Evolutionary conservation across 352 stramenopile species (phyloP), one percentile per base, ranked within the genome.

Genomic region (Pythium scleroteichum): DNA sequence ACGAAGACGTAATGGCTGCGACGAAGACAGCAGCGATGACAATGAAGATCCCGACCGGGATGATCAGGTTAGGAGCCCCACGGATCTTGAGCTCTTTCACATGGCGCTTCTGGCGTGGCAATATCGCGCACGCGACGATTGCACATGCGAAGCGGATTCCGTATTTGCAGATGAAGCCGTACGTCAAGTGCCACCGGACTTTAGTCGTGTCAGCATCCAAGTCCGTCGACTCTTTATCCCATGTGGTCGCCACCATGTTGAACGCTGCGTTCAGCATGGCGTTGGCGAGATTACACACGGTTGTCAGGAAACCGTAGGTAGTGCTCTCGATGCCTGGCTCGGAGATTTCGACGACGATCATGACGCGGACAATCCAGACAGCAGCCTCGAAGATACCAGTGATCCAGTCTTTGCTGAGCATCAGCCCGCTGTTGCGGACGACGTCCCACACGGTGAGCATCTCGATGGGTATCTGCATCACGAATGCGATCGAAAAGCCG

Each of bases 61-160:
- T 17, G 7, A 66, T n/a, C 24, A 66, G 40, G 26, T 55, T 60
- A 14, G 59, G 59, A 0, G 29, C 24, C 2, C 50, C 50, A 17
- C 39, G 59, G 13, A 66, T 45, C 49, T 60, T 59, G 49, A 53
- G 35, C 40, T 66, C 59, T 17, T 50, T 45, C 23, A 50, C 7
- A 17, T 66, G 49, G 23, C 59, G 59, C 41, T 66, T 66, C 42
- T 66, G 59, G 19, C 59, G 49, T n/a, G 59, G 59, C 13, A 66
- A 7, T 1, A 66, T 17, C 3, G 8, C 13, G 26, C 51, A 24
- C 12, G 39, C 46, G 10, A 60, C 8, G 19, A 53, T 9, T 20
- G 45, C 23, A 10, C 59, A 20, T 10, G 12, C 29, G 14, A 66
- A 26, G 22, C 50, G 58, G 5, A 26, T 22, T n/a, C 49, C 33